These are phyloP conservation scores for Cercospora sp. DNA, from an alignment of 2,329 filamentous ascomycete genomes.

Conservation along the genomic window DNA sequence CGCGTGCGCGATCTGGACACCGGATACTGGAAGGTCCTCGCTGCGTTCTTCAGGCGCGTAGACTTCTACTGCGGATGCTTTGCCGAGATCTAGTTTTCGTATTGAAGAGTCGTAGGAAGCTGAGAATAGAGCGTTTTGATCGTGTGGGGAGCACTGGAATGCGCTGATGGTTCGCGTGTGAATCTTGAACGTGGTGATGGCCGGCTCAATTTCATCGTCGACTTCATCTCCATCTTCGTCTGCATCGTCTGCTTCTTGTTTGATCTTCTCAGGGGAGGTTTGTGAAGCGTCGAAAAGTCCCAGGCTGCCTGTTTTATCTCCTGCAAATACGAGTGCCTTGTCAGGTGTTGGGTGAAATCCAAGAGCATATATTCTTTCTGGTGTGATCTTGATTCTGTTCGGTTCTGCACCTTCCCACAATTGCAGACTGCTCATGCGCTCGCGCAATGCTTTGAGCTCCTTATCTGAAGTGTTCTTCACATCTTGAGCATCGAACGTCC, in stretches of 20 bases:
- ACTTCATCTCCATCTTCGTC: constrained; percentile 68
- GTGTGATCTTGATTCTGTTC: constrained; percentile 85
- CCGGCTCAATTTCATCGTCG: constrained; percentile 65
- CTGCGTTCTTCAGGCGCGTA: constrained; percentile 71
- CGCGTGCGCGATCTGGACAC: constrained; percentile 72
- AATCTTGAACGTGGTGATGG: constrained; percentile 86
- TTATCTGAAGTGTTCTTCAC: constrained; percentile 76
- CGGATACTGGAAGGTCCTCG: constrained; percentile 77
- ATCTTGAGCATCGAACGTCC: constrained; percentile 85
- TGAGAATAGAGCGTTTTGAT: constrained; percentile 75
- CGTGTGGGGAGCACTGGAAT: constrained; percentile 73
- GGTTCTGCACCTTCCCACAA: constrained; percentile 84
- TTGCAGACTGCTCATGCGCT: constrained; percentile 73
- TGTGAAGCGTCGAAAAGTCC: constrained; percentile 90
- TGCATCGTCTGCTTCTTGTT: constrained; percentile 55
- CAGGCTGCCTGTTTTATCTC: constrained; percentile 88
- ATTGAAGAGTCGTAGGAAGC: constrained; percentile 93
- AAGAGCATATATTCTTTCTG: constrained; percentile 82
- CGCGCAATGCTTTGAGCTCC: constrained; percentile 69
- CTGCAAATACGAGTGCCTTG: constrained; percentile 87
- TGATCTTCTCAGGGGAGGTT: constrained; percentile 48
- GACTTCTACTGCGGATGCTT: constrained; percentile 75
- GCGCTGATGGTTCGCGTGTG: constrained; percentile 86
- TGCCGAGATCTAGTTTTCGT: constrained; percentile 78
- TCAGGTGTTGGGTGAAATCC: constrained; percentile 83